These are phyloP conservation scores for Chytridium lagenaria DNA, from an alignment of 371 early-diverging fungal genomes.

Conservation along the genomic window DNA sequence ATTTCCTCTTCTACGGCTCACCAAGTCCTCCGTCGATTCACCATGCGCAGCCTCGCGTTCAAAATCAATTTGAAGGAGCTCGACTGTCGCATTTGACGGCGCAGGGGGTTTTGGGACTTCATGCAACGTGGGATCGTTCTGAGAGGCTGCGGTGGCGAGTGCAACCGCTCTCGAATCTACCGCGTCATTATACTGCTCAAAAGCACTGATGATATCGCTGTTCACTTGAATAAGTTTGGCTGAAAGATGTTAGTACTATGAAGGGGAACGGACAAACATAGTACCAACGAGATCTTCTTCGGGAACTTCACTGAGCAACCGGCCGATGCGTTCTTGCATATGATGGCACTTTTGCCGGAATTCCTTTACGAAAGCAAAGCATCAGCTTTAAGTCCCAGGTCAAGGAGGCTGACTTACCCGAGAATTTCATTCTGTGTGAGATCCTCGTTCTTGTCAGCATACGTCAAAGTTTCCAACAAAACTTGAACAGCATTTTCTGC, in stretches of 20 bases:
- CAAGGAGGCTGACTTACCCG: constrained; percentile 16
- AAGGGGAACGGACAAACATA: background rate
- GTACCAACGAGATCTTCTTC: constrained; percentile 32
- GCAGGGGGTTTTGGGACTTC: background rate
- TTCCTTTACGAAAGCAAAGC: constrained; percentile 20
- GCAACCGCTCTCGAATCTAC: background rate
- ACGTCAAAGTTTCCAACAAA: constrained; percentile 23
- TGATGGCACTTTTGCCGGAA: constrained; percentile 25
- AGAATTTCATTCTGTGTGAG: constrained; percentile 29
- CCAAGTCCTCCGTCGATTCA: background rate
- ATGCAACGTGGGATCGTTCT: background rate
- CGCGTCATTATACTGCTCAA: constrained; percentile 24
- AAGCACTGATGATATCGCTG: constrained; percentile 12
- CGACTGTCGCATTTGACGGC: background rate
- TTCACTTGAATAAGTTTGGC: constrained; percentile 27
- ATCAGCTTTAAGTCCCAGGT: background rate
- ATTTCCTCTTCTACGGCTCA: background rate
- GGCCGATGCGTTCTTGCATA: constrained; percentile 23
- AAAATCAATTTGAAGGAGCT: background rate
- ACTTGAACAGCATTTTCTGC: constrained; percentile 27
- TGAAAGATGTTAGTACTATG: background rate
- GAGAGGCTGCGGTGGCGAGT: background rate
- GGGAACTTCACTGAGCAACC: constrained; percentile 15
- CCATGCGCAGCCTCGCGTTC: background rate
- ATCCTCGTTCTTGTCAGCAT: constrained; percentile 26